Evolutionary conservation across 768 basidiomycete genomes (phyloP).

Genomic region (Strobilomyces confusus): DNA sequence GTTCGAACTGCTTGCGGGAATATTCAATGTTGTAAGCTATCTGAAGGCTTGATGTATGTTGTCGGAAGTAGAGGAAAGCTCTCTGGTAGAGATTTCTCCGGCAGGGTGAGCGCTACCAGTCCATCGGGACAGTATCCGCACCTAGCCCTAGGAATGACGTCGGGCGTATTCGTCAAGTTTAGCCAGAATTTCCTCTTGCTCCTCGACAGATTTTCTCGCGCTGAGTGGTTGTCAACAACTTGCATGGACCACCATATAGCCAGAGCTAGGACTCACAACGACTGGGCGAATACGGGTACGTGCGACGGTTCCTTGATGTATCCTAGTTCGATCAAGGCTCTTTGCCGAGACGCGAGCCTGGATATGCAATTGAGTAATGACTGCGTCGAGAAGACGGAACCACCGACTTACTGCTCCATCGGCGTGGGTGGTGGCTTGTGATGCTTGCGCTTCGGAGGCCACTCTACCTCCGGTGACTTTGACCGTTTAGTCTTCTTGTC

Average conservation of each 20-base stretch:
- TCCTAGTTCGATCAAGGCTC: constrained; percentile 59
- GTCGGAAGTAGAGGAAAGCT: too few relatives aligned
- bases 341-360: constrained; percentile 53
- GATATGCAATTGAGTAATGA: not conserved
- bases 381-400: not conserved
- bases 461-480: constrained; percentile 40
- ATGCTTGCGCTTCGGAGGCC: constrained; percentile 65
- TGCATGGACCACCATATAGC: not conserved
- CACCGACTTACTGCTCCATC: constrained; percentile 45
- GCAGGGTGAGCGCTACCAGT: too few relatives aligned
- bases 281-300: constrained; percentile 53
- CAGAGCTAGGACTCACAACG: constrained; percentile 50
- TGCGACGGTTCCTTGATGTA: constrained; percentile 52
- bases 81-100: too few relatives aligned
- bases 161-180: constrained; percentile 37
- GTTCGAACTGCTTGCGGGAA: too few relatives aligned
- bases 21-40: too few relatives aligned
- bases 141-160: not conserved
- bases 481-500: constrained; percentile 12
- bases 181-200: constrained; percentile 40
- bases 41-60: too few relatives aligned
- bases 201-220: constrained; percentile 38
- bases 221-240: constrained; percentile 23
- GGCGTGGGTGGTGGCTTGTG: constrained; percentile 46
- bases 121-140: not conserved